phyloP scores from a whole-genome alignment of 2,329 filamentous ascomycete species.

The Trichophyton equinum region DNA sequence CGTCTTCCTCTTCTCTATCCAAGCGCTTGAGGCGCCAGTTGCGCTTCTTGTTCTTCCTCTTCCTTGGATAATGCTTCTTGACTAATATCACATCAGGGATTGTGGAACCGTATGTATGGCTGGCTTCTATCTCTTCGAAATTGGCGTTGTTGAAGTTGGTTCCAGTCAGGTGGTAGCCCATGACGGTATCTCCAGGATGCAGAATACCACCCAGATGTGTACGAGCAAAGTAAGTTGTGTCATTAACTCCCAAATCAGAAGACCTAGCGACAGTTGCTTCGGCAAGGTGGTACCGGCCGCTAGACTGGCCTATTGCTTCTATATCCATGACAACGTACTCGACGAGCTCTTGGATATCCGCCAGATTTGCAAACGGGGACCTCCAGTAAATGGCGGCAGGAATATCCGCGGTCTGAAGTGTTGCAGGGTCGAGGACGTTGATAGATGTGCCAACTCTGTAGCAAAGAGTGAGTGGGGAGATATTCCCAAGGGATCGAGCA shows the following conservation, averaged over 20 bases:
- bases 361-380: slow-evolving; percentile 68
- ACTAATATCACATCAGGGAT: slow-evolving; percentile 90
- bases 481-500: slow-evolving; percentile 78
- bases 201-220: slow-evolving; percentile 82
- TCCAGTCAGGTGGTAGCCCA: slow-evolving; percentile 85
- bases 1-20: slow-evolving; percentile 67
- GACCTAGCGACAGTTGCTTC: slow-evolving; percentile 82
- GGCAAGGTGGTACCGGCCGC: slow-evolving; percentile 70
- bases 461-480: slow-evolving; percentile 74
- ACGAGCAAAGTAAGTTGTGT: slow-evolving; percentile 75
- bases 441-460: slow-evolving; percentile 78
- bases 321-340: slow-evolving; percentile 96
- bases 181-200: slow-evolving; percentile 76
- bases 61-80: slow-evolving; percentile 89
- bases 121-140: slow-evolving; percentile 69
- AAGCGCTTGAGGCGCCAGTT: slow-evolving; percentile 95
- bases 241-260: slow-evolving; percentile 73
- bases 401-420: slow-evolving; percentile 81
- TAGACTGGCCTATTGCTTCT: slow-evolving; percentile 60
- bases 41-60: slow-evolving; percentile 68
- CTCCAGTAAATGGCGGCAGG: slow-evolving; percentile 80
- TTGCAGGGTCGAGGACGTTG: slow-evolving; percentile 79
- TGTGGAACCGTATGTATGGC: slow-evolving; percentile 58
- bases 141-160: slow-evolving; percentile 87
- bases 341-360: slow-evolving; percentile 70